Evolutionary conservation across 2,329 filamentous ascomycete species (phyloP), one percentile per base, ranked within the genome.

Genomic region (Exophiala aquamarina): DNA sequence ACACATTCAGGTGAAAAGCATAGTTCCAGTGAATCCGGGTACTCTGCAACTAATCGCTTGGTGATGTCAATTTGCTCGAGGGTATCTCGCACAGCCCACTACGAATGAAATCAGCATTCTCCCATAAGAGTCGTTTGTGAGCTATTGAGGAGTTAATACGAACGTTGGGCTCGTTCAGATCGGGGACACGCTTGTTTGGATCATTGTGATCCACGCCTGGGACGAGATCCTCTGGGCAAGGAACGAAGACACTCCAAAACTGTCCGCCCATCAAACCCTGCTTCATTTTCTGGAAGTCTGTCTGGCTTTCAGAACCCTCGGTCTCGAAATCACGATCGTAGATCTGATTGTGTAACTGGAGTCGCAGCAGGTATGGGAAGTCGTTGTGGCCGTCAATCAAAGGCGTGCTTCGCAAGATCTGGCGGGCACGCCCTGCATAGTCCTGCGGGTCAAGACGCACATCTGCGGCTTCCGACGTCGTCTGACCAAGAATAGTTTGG

Each of bases 361-460:
- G 48, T 7, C 63, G 49, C 17, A 65, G 54, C 39, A 61, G 44
- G 41, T 59, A 58, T 2, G 62, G 64, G 13, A 65, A 41, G 47
- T 66, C 64, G 47, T 66, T 66, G 43, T 66, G 64, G 0, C 64
- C 64, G 49, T 66, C 64, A 26, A 65, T 61, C 28, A 65, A 38
- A 5, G 45, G 45, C 13, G 39, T 48, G 4, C n/a, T 37, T 4
- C 14, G 14, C 10, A 48, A 17, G n/a, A 48, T 21, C 3, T 34
- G 31, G 11, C 20, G 18, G 13, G 21, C 31, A 7, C 44, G n/a
- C 5, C 37, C 37, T 7, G n/a, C 20, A 41, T 32, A 34, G 37
- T 47, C 44, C 29, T 14, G 35, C 8, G 32, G 17, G 32, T 34
- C 23, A 11, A 26, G 23, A 26, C 23, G 23, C 23, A 6, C 23